Base-by-base conservation (phyloP, 257 asterid genomes). In the Solanum verrucosum region DNA sequence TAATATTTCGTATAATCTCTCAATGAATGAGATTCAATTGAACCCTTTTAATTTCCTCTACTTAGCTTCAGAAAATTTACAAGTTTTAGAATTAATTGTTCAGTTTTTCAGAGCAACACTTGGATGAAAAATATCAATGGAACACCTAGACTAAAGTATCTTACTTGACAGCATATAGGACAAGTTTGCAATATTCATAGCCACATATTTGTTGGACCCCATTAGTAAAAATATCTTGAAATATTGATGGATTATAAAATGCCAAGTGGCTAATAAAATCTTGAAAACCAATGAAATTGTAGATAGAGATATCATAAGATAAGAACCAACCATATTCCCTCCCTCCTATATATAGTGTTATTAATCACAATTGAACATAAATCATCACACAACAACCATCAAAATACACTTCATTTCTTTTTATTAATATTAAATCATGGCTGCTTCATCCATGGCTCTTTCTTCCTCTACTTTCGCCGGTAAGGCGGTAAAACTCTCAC, bases 381-480 rank as follows among this genome's bases (percentile, higher is more conserved):
- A 18, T 33, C 44, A 72, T 49, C 12, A 44, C 63, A 42, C 85
- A 44, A 27, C 40, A 16, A 15, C 25, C 67, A 79, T 25, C 21
- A 3, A 73, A 79, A 44, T 27, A 27, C 13, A 40, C 15, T 78
- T 10, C 12, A 2, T 14, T 42, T 78, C 25, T 42, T 44, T 3
- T 25, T 42, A 2, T 5, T 78, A 88, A 78, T 21, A 59, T 23
- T 23, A 9, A 63, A 63, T 9, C 71, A 92, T 92, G 95, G 95
- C 96, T 5, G 91, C 96, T 88, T 89, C 94, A 3, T 79, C 94
- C 9, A 93, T 93, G 94, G 94, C 96, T 86, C 94, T 94, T 20
- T 94, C 96, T 13, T 93, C 96, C 73, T 91, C 93, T 1, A 72
- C 95, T 4, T 88, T 92, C 18, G 92, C 93, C 59, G 95, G 94